phyloP scores from a whole-genome alignment of 768 basidiomycete genomes.

The Lentinus brumalis region DNA sequence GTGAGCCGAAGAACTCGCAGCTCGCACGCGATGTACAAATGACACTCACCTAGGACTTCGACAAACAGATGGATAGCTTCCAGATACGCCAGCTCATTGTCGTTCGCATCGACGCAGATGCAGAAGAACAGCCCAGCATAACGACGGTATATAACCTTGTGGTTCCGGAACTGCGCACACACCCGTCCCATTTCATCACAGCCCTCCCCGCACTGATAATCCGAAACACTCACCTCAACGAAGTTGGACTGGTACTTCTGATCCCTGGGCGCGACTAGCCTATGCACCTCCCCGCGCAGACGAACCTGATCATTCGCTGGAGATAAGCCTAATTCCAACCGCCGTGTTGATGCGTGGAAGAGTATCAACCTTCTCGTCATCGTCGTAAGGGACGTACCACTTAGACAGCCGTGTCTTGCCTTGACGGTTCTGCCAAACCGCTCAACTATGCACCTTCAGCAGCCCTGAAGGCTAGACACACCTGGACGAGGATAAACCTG shows the following conservation, averaged over 20 bases:
- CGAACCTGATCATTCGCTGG: conserved; percentile 62
- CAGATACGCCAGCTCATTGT: conserved; percentile 96
- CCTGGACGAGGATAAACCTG: conserved; percentile 97
- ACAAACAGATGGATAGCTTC: conserved; percentile 99
- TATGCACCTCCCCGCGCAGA: conserved; percentile 93
- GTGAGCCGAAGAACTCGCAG: not conserved
- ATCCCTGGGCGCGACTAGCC: conserved; percentile 93
- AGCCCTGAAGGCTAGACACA: conserved; percentile 31
- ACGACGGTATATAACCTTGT: conserved; percentile 93
- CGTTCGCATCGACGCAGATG: conserved; percentile 98
- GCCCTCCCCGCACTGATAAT: not conserved
- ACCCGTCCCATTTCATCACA: not conserved
- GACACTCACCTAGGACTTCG: conserved; percentile 83
- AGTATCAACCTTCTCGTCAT: conserved; percentile 88
- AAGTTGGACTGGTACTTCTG: conserved; percentile 99
- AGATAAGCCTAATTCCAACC: not conserved
- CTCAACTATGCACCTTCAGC: not conserved
- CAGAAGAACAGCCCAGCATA: conserved; percentile 38
- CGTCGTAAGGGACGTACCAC: conserved; percentile 99
- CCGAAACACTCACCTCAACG: conserved; percentile 72
- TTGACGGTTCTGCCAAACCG: conserved; percentile 83
- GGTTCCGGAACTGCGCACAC: conserved; percentile 86
- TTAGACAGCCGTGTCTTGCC: conserved; percentile 97
- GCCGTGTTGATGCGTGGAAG: not conserved
- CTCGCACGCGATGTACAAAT: not conserved